These are phyloP conservation scores for Pyrus bretschneideri DNA, from an alignment of 306 rosid species.

Conservation along the genomic window DNA sequence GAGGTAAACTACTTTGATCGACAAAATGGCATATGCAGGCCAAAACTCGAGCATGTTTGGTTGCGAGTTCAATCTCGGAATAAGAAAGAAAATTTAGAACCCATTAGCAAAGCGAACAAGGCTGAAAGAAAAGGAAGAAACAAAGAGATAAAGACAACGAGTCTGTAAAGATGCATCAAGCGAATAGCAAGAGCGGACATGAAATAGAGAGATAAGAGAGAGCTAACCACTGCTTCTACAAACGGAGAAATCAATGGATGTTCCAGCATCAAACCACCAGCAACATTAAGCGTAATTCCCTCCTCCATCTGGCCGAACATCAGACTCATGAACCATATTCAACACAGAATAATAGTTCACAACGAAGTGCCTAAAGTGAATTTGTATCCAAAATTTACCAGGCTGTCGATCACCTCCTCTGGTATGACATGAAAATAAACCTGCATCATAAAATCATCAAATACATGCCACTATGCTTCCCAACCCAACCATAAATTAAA, in stretches of 20 bases:
- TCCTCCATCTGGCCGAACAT: constrained; percentile 70
- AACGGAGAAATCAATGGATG: constrained; percentile 81
- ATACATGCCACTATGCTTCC: constrained; percentile 12
- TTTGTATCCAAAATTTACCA: constrained; percentile 39
- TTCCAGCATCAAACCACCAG: constrained; percentile 93
- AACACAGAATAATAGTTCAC: constrained; percentile 19
- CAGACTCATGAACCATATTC: constrained; percentile 30
- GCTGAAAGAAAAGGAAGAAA: not conserved
- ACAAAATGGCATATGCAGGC: not conserved
- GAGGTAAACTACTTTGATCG: not conserved
- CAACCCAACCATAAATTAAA: not conserved
- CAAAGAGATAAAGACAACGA: too few species aligned
- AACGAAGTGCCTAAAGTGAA: constrained; percentile 2
- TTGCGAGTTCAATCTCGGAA: not conserved
- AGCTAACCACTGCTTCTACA: constrained; percentile 82
- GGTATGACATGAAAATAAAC: constrained; percentile 86
- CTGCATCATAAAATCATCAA: constrained; percentile 21
- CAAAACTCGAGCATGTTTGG: not conserved
- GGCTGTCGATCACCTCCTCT: constrained; percentile 55
- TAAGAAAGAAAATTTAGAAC: not conserved
- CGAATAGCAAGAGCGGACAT: not conserved
- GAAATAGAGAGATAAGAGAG: constrained; percentile 2
- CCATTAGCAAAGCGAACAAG: not conserved
- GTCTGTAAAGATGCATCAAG: too few species aligned
- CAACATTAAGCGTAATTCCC: constrained; percentile 62